Evolutionary conservation across 1,139 yeast genomes (phyloP).

Genomic region (Sporopachydermia cereana): DNA sequence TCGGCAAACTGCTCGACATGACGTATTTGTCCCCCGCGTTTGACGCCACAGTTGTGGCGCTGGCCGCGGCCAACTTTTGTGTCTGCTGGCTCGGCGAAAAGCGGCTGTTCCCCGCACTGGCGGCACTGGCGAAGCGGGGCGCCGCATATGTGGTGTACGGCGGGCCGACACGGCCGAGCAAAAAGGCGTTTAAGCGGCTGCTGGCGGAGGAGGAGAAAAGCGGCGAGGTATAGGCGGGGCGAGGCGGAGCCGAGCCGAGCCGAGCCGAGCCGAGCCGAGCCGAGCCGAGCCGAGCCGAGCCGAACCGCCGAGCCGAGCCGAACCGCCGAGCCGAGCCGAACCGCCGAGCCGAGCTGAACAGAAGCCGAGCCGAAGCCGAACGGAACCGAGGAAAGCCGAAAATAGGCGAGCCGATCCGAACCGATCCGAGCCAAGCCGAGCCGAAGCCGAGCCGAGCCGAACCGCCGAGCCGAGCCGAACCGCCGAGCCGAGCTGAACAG

Average conservation of each 20-base stretch:
- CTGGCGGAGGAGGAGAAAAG: neutral
- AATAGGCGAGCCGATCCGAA: neutral
- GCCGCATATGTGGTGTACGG: slow-evolving; percentile 15
- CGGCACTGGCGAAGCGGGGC: slow-evolving; percentile 20
- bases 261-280: slow-evolving; percentile 1
- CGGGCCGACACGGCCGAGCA: neutral
- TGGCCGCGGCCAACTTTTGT: slow-evolving; percentile 40
- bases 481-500: too few species aligned
- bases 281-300: neutral
- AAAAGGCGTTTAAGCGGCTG: slow-evolving; percentile 6
- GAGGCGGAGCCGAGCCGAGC: neutral
- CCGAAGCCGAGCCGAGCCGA: neutral
- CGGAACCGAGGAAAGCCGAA: too few species aligned
- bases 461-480: too few species aligned
- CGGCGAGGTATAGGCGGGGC: neutral
- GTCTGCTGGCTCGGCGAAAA: slow-evolving; percentile 36
- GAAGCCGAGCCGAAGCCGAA: neutral
- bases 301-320: neutral
- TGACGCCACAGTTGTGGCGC: slow-evolving; percentile 36
- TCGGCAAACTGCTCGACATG: slow-evolving; percentile 67
- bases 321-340: too few species aligned
- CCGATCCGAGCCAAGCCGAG: neutral
- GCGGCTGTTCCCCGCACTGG: slow-evolving; percentile 23
- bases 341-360: too few species aligned
- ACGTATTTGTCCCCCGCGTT: slow-evolving; percentile 45